Evolutionary conservation across 2,329 filamentous ascomycete genomes (phyloP), one percentile per base, ranked within the genome.

Genomic region (Colletotrichum plurivorum): DNA sequence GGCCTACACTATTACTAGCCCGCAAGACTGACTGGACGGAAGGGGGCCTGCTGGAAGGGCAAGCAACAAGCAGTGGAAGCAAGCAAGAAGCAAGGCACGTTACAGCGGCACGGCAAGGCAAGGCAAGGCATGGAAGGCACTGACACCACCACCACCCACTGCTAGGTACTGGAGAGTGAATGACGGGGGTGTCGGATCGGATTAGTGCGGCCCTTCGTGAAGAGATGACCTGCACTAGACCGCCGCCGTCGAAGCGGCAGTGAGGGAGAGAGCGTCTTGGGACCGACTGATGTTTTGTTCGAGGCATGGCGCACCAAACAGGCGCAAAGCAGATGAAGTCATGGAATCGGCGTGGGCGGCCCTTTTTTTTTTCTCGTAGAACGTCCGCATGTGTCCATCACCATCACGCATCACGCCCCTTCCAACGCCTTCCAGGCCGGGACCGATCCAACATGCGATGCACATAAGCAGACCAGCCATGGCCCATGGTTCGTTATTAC

Each of bases 161-260:
- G 10, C 22, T 25, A 25, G 22, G 22, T 25, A 25, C 22, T 25
- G 1, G 31, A 36, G 31, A 36, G 31, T 10, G 41, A 43, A 2
- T 15, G 25, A 51, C 36, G 58, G 48, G 48, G 56, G 43, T 36
- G 51, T 67, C 58, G 52, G 59, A 58, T 67, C 52, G 45, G 54
- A 48, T 58, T 20, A 58, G 60, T 58, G 39, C 48, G 53, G 53
- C 46, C 65, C 41, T 41, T 67, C 64, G 36, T 64, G 36, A 43
- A 49, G 20, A 18, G 63, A 39, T 43, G 25, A 20, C 36, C 27
- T 46, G 55, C 61, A 69, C 61, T 55, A 66, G 48, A 54, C 61
- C 61, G 66, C 61, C 66, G 66, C 61, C 66, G 64, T 54, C 46
- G 61, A 63, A 49, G 52, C 48, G 61, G 22, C 52, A 49, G 48